Percentiles rank a stretch among this genome's conserved stretches.
These are phyloP conservation scores for Fusarium pseudoanthophilum DNA, from an alignment of 2,329 filamentous ascomycete genomes.

Conservation along the genomic window DNA sequence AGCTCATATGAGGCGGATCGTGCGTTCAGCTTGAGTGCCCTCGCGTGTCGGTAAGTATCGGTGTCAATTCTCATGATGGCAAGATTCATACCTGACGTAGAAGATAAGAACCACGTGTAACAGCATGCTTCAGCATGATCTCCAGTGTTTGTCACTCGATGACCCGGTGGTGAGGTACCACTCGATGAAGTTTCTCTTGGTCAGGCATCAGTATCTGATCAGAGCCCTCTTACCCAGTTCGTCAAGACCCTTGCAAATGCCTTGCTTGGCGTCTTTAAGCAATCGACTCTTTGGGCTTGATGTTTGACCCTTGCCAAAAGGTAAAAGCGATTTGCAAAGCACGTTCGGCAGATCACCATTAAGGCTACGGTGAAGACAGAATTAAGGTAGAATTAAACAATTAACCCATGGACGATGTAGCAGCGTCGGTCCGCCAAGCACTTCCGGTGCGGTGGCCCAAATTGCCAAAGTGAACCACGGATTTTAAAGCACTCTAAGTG, in stretches of 20 bases:
- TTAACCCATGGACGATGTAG: slow-evolving; percentile 24
- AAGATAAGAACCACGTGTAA: background rate
- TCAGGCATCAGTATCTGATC: slow-evolving; percentile 9
- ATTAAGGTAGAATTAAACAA: slow-evolving; percentile 14
- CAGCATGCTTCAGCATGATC: background rate
- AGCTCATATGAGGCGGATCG: slow-evolving; percentile 8
- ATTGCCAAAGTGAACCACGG: slow-evolving; percentile 22
- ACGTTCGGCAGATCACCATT: slow-evolving; percentile 34
- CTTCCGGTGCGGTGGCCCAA: slow-evolving; percentile 17
- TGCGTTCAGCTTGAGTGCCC: background rate
- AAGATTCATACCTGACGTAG: background rate
- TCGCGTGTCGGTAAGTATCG: background rate
- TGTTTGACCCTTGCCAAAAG: slow-evolving; percentile 9
- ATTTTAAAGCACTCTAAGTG: background rate
- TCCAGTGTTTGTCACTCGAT: background rate
- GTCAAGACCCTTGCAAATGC: background rate
- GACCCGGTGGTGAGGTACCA: background rate
- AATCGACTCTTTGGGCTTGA: slow-evolving; percentile 1
- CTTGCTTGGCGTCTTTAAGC: slow-evolving; percentile 20
- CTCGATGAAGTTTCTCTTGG: slow-evolving; percentile 1
- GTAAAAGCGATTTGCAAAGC: slow-evolving; percentile 21
- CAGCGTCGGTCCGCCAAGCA: slow-evolving; percentile 27
- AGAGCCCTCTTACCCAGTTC: background rate
- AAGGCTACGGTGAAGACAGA: slow-evolving; percentile 31
- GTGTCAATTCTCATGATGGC: background rate